A percentile compares a stretch with the other conserved stretches of the same genome.
Conservation (phyloP, 441 rosid species). For the Rhodomyrtus psidioides region DNA sequence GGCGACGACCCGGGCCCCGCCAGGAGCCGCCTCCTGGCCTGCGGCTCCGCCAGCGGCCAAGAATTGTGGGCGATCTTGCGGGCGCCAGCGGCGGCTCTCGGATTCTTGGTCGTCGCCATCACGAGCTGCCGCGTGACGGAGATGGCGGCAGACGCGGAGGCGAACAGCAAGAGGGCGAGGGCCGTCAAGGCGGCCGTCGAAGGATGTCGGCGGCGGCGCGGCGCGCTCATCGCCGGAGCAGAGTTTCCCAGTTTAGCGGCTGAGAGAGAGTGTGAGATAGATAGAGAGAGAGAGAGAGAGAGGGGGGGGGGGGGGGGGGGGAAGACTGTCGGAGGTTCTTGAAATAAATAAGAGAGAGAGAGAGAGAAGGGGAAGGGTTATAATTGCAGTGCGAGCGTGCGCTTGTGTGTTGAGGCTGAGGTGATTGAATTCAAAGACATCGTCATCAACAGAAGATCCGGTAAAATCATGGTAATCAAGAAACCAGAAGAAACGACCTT, state of each 20-base stretch:
- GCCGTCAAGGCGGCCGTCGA: slow-evolving; percentile 32
- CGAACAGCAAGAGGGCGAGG: slow-evolving; percentile 36
- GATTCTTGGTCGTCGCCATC: background rate
- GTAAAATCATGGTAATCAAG: too few relatives aligned
- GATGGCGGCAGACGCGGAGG: slow-evolving; percentile 23
- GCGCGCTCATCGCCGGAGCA: slow-evolving; percentile 38
- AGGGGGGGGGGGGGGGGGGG: too few relatives aligned
- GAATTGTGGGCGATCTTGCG: background rate
- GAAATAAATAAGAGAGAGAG: background rate
- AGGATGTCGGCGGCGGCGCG: slow-evolving; percentile 15
- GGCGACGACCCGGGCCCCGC: slow-evolving; percentile 76
- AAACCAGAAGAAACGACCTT: too few relatives aligned
- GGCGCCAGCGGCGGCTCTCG: background rate
- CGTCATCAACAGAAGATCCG: too few relatives aligned
- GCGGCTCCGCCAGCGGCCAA: slow-evolving; percentile 9
- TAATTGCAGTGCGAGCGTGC: background rate
- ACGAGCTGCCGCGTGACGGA: slow-evolving; percentile 10
- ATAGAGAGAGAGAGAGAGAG: background rate
- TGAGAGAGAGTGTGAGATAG: background rate
- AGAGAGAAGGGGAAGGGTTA: background rate
- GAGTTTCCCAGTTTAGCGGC: slow-evolving; percentile 8
- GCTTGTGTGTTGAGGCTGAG: background rate
- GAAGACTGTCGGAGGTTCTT: background rate
- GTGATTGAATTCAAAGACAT: background rate
- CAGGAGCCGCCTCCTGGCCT: slow-evolving; percentile 15